A percentile compares a stretch with the other conserved stretches of the same genome.
Conservation (phyloP, 208 protist genomes). For the Trichomonas vaginalis region DNA sequence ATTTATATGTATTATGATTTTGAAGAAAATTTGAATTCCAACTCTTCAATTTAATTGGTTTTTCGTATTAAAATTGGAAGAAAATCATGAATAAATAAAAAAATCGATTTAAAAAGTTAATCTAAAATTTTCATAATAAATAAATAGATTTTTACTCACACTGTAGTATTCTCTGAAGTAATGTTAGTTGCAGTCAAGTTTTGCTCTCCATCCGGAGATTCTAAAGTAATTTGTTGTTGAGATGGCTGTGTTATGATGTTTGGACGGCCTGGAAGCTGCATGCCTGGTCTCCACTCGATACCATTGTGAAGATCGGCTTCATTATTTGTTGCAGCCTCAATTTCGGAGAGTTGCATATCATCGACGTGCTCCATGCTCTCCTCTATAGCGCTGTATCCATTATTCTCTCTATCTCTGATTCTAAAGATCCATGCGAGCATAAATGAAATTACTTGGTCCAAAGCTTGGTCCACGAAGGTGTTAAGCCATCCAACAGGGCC, state of each 20-base stretch:
- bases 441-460: not conserved
- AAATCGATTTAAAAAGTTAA: no score
- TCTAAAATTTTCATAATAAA: no score
- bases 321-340: not conserved
- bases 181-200: not conserved
- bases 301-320: not conserved
- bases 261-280: not conserved
- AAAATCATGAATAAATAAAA: no score
- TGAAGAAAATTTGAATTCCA: no score
- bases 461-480: not conserved
- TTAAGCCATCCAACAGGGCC: not conserved
- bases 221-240: not conserved
- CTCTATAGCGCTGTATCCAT: not conserved
- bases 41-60: no score
- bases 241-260: not conserved
- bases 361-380: not conserved
- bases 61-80: no score
- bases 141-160: no score
- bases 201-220: conserved; percentile 4
- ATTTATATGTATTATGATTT: no score
- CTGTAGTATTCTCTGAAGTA: not conserved
- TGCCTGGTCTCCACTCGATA: not conserved
- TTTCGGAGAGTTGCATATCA: not conserved
- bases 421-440: not conserved
- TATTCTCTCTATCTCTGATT: not conserved